These are phyloP conservation scores for Blumeria graminis DNA, from an alignment of 2,329 filamentous ascomycete genomes.

Conservation along the genomic window DNA sequence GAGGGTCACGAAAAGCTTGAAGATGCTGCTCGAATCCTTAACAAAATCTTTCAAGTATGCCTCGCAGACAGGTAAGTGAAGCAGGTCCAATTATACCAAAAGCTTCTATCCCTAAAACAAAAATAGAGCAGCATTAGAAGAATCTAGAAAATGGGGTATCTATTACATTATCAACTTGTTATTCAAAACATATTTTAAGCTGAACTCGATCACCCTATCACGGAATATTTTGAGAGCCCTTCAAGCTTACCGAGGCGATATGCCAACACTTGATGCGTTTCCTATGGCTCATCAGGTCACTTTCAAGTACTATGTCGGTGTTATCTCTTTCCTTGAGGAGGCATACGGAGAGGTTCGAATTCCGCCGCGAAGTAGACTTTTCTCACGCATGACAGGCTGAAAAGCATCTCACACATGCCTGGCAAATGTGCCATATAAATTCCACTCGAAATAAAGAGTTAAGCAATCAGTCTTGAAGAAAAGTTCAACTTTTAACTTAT, in stretches of 20 bases:
- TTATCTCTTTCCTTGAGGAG: conserved; percentile 84
- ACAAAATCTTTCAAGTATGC: conserved; percentile 77
- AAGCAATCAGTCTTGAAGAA: conserved; percentile 12
- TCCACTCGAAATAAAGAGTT: conserved; percentile 61
- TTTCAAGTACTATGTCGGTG: conserved; percentile 87
- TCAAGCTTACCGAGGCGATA: conserved; percentile 50
- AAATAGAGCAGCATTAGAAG: conserved; percentile 49
- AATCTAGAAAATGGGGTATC: conserved; percentile 93
- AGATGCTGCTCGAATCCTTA: conserved; percentile 74
- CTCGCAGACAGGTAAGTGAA: conserved; percentile 55
- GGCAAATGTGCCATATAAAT: conserved; percentile 52
- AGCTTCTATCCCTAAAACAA: not conserved
- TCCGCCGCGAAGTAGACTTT: not conserved
- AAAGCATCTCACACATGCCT: conserved; percentile 55
- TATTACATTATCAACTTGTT: conserved; percentile 86
- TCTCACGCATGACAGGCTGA: conserved; percentile 34
- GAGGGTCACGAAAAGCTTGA: conserved; percentile 70
- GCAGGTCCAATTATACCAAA: too few relatives aligned
- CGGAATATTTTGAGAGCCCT: conserved; percentile 77
- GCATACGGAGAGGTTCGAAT: conserved; percentile 50
- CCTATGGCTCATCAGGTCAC: conserved; percentile 81
- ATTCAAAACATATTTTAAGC: conserved; percentile 96
- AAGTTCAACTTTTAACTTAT: conserved; percentile 6
- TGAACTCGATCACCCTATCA: conserved; percentile 72
- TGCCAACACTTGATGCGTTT: conserved; percentile 57